Evolutionary conservation across 2,329 filamentous ascomycete species (phyloP).

Genomic region (Zelopaecilomyces penicillatus): DNA sequence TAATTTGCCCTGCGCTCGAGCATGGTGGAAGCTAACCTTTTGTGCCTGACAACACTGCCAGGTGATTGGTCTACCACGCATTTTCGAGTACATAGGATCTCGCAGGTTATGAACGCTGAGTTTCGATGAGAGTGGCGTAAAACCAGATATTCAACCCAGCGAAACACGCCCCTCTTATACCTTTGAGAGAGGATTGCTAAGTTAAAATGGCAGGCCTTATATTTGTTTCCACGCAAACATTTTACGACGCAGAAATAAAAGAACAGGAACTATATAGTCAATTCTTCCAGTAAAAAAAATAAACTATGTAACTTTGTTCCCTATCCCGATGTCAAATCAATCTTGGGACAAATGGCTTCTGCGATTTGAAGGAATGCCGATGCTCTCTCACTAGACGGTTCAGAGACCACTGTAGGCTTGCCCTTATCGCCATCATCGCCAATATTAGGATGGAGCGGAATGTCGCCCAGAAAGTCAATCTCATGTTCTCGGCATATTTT

Average conservation of each 20-base stretch:
- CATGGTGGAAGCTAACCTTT: conserved; percentile 36
- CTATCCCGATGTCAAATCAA: conserved; percentile 21
- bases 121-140: conserved; percentile 1
- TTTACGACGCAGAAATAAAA: background rate
- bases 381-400: conserved; percentile 67
- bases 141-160: conserved; percentile 4
- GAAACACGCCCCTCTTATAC: conserved; percentile 3
- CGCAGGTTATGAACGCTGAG: conserved; percentile 1
- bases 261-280: too few species aligned
- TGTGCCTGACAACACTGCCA: conserved; percentile 8
- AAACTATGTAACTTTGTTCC: too few species aligned
- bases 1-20: conserved; percentile 26
- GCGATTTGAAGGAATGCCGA: conserved; percentile 66
- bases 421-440: conserved; percentile 82
- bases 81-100: conserved; percentile 7
- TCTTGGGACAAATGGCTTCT: conserved; percentile 39
- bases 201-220: conserved; percentile 5
- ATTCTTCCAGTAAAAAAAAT: too few species aligned
- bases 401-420: conserved; percentile 81
- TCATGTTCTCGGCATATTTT: conserved; percentile 62
- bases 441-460: conserved; percentile 79
- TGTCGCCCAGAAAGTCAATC: conserved; percentile 77
- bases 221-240: conserved; percentile 6
- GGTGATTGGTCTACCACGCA: conserved; percentile 8
- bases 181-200: conserved; percentile 7